Evolutionary conservation across 768 basidiomycete genomes (phyloP).

Genomic region (Cystobasidium ongulense): DNA sequence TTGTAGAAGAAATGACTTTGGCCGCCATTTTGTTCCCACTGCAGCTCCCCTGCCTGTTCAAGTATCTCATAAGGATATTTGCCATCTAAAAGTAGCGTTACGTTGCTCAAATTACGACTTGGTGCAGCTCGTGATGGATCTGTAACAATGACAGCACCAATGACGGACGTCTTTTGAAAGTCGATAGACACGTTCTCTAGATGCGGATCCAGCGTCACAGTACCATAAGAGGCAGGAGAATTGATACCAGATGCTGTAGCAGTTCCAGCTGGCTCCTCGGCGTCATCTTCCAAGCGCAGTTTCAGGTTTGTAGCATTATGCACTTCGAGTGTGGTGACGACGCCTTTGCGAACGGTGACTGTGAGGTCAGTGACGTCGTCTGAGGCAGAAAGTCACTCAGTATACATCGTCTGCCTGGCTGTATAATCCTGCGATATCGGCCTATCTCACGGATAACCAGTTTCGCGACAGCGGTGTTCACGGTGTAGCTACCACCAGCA

Average conservation of each 20-base stretch:
- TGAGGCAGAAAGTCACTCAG: background rate
- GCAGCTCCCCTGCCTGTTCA: background rate
- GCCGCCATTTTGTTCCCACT: background rate
- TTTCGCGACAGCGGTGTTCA: conserved; percentile 1
- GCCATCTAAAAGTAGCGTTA: background rate
- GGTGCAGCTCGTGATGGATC: background rate
- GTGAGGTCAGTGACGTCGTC: conserved; percentile 2
- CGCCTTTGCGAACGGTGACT: background rate
- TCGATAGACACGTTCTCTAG: background rate
- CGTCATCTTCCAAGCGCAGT: background rate
- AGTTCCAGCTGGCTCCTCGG: background rate
- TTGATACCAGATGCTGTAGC: too few relatives aligned
- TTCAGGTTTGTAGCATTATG: background rate
- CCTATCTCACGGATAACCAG: conserved; percentile 1
- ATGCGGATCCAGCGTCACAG: conserved; percentile 16
- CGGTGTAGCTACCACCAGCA: background rate
- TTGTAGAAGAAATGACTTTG: background rate
- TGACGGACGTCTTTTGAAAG: background rate
- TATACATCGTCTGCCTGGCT: background rate
- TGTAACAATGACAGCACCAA: background rate
- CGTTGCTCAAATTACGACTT: background rate
- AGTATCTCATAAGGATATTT: background rate
- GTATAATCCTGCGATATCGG: background rate
- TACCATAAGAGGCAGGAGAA: conserved; percentile 1
- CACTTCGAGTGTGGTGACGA: conserved; percentile 15